These are phyloP conservation scores for Diutina pseudorugosa DNA, from an alignment of 1,139 yeast species.

Conservation along the genomic window DNA sequence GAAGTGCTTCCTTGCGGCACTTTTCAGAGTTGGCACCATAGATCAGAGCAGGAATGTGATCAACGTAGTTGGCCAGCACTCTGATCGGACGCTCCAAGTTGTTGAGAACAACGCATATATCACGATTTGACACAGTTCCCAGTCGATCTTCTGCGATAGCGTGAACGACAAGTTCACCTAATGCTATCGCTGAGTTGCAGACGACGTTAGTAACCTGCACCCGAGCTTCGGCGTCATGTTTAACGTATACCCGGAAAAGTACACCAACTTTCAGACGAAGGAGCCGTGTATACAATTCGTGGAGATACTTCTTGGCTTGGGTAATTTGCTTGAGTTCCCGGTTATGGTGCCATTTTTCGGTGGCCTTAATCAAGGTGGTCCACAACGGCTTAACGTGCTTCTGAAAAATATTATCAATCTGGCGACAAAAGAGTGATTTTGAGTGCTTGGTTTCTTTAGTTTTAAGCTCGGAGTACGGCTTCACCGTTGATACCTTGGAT, in stretches of 20 bases:
- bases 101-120: constrained; percentile 45
- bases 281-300: background rate
- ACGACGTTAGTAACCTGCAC: constrained; percentile 44
- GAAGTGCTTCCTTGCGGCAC: constrained; percentile 17
- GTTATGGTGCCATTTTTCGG: background rate
- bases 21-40: constrained; percentile 21
- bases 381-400: background rate
- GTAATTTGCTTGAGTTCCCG: background rate
- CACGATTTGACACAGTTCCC: constrained; percentile 36
- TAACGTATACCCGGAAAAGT: constrained; percentile 34
- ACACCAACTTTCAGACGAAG: constrained; percentile 18
- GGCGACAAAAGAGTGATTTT: background rate
- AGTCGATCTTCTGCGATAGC: constrained; percentile 55
- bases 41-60: constrained; percentile 32
- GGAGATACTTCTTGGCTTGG: background rate
- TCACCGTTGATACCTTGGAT: background rate
- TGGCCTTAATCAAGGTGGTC: background rate
- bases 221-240: constrained; percentile 47
- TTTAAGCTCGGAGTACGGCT: background rate
- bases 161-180: constrained; percentile 44
- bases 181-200: constrained; percentile 54
- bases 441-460: background rate
- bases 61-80: constrained; percentile 26
- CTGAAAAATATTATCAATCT: background rate
- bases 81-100: constrained; percentile 47